These are phyloP conservation scores for Microsporum ferrugineum DNA, from an alignment of 2,329 filamentous ascomycete species.

Conservation along the genomic window DNA sequence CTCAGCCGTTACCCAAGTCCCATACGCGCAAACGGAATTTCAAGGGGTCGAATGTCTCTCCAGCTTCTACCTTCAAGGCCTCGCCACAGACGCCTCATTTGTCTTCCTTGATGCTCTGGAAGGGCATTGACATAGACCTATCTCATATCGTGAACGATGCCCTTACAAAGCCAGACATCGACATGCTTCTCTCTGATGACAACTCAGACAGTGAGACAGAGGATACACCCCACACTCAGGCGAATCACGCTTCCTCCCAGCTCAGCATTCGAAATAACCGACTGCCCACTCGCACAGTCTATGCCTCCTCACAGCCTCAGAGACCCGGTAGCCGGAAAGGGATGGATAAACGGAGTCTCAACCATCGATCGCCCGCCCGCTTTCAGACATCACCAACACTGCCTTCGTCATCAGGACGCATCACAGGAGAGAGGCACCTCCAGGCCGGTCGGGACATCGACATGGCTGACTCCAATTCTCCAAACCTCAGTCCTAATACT, in stretches of 20 bases:
- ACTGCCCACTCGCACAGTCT: conserved; percentile 47
- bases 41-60: neutral
- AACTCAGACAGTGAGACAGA: conserved; percentile 27
- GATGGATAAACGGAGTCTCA: conserved; percentile 29
- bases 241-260: conserved; percentile 15
- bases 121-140: conserved; percentile 52
- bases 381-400: conserved; percentile 26
- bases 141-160: conserved; percentile 48
- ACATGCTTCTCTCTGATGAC: conserved; percentile 30
- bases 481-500: conserved; percentile 57
- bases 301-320: conserved; percentile 40
- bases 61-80: conserved; percentile 38
- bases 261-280: conserved; percentile 23
- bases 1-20: neutral
- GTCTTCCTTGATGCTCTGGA: conserved; percentile 52
- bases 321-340: conserved; percentile 51
- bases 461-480: conserved; percentile 22
- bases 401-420: conserved; percentile 16
- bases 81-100: conserved; percentile 55
- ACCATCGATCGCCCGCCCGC: conserved; percentile 33
- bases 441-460: conserved; percentile 38
- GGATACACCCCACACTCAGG: conserved; percentile 15
- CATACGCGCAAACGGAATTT: neutral
- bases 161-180: conserved; percentile 31
- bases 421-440: neutral